Percentiles rank a stretch among this genome's conserved stretches.
Conservation (phyloP, 306 rosid genomes). For the Inga laurina region DNA sequence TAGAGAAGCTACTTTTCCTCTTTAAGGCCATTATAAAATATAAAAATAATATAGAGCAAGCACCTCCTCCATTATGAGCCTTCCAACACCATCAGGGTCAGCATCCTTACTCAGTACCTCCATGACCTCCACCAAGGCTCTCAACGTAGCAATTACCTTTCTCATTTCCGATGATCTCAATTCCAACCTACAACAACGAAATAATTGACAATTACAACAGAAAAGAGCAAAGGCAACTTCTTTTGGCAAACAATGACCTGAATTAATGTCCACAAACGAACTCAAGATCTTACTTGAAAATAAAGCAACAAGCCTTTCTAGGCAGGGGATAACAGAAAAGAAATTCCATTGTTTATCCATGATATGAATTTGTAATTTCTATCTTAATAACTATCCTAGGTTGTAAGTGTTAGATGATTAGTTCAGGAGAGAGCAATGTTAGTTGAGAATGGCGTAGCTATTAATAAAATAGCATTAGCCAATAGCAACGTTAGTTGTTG, state of each 20-base stretch:
- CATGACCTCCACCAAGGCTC: constrained; percentile 94
- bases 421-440: no score
- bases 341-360: background rate
- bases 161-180: constrained; percentile 63
- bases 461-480: no score
- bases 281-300: constrained; percentile 14
- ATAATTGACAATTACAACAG: constrained; percentile 21
- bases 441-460: no score
- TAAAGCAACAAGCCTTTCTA: constrained; percentile 11
- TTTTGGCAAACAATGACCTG: constrained; percentile 8
- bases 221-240: constrained; percentile 26
- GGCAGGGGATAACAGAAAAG: background rate
- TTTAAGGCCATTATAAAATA: constrained; percentile 28
- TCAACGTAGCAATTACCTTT: constrained; percentile 72
- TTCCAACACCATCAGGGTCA: constrained; percentile 81
- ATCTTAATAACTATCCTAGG: no score
- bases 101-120: constrained; percentile 84
- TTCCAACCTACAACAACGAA: constrained; percentile 49
- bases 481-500: no score
- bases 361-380: no score
- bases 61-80: constrained; percentile 87
- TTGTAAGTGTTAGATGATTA: no score
- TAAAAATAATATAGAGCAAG: constrained; percentile 30
- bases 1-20: constrained; percentile 3
- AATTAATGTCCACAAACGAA: constrained; percentile 16